Evolutionary conservation across 2,329 filamentous ascomycete species (phyloP), one percentile per base, ranked within the genome.

Genomic region (Stagonosporopsis cucurbitacearum): DNA sequence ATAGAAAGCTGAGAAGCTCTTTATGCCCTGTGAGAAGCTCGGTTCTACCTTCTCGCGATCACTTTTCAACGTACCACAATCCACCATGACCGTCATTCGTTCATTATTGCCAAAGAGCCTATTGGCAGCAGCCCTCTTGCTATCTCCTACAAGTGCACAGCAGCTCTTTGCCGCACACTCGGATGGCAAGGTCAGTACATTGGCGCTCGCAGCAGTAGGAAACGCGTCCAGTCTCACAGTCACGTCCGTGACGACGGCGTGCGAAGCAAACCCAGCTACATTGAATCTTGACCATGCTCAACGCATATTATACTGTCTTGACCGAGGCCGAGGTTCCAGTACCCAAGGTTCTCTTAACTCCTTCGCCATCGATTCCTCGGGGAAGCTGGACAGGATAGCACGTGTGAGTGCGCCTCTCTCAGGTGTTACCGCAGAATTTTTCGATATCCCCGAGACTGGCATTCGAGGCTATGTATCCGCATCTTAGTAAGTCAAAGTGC

Each of bases 151-250:
- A 36, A 42, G 37, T 39, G 56, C 50, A 13, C 32, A 39, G 15
- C 50, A 58, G 25, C 50, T 58, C 36, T 58, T 54, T 19, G 56
- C 56, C 6, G 56, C 56, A 8, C 50, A 58, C 25, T 58, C 56
- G 17, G 50, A 54, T 22, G 56, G 56, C 26, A 51, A 51, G 25
- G 41, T 58, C 23, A 58, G 46, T 36, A 58, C 56, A 35, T 30
- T 58, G 5, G 12, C 33, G 9, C 46, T 58, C 17, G 40, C 28
- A 15, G 50, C 36, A 17, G 39, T 39, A 11, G 36, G 22, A 1
- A 35, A 35, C 6, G n/a, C 33, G 9, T 35, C 33, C 5, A 35
- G 6, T 5, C 40, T 58, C 6, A 35, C 55, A 17, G 35, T 54
- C 36, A 49, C 40, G 15, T 58, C 55, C 33, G 30, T 46, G 6